Base-by-base conservation (phyloP, 441 rosid species). In the Populus hybrid region DNA sequence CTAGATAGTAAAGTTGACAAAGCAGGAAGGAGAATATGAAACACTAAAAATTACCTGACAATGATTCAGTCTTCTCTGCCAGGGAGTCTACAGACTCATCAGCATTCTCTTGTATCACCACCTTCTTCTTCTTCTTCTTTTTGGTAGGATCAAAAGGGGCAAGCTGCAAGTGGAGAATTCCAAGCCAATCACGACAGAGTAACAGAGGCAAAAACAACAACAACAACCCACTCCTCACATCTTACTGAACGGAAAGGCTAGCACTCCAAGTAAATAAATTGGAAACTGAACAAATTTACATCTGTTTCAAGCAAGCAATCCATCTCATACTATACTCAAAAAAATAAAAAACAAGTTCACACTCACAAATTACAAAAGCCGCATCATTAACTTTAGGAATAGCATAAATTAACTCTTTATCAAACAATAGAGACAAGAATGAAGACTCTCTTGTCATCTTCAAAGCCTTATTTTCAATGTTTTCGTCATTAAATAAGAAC, bases 101-200 rank as follows among this genome's bases (percentile, higher is more conserved):
- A 0, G 81, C 68, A 63, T 81, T 78, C 21, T 91, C 97, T 79
- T 87, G 90, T 53, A 85, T 74, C 14, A 85, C 87, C 69, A 83
- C 83, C 81, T 94, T 94, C 90, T 92, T 92, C 90, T 92, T 92
- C 83, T 92, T 92, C 82, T 90, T 90, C 85, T 92, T 92, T 34
- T 92, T 92, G 61, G 91, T 81, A 28, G 91, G 93, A 82, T 92
- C 97, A 46, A 92, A 92, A 16, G 94, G 92, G 61, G 88, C 93
- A 79, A 90, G 81, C 97, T 92, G 79, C 84, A 76, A 67, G 0
- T 24, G 59, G 71, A 30, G 75, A 42, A 77, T 20, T 16, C 26
- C 76, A 75, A 32, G 10, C 23, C 20, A 38, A 23, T 11, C 24
- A 67, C 14, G 59, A 3, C 8, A 34, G 3, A 8, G 20, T 21